Conservation (phyloP, 2,329 filamentous ascomycete genomes). For the Colletotrichum sp. region DNA sequence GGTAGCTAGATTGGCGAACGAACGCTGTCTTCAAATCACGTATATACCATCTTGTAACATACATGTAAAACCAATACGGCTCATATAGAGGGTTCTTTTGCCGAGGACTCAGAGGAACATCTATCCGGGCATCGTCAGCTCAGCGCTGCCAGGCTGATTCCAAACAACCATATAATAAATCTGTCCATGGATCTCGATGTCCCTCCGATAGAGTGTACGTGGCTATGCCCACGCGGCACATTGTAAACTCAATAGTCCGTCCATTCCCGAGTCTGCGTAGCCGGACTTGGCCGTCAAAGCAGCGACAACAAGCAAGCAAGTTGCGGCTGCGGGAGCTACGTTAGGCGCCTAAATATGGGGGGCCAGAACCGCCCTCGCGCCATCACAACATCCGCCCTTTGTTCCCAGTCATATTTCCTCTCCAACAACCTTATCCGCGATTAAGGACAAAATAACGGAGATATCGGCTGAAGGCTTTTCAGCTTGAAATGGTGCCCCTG, state of each 20-base stretch:
- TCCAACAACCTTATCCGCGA: background rate
- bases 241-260: background rate
- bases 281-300: background rate
- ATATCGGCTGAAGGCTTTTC: background rate
- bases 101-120: background rate
- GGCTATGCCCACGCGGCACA: background rate
- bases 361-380: background rate
- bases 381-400: background rate
- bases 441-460: background rate
- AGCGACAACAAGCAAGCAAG: background rate
- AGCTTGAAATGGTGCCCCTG: background rate
- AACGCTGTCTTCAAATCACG: background rate
- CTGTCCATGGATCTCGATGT: background rate
- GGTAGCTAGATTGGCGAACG: background rate
- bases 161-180: background rate
- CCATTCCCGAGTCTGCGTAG: background rate
- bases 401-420: background rate
- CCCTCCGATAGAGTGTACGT: background rate
- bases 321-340: background rate
- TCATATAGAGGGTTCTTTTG: background rate
- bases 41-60: background rate
- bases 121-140: background rate
- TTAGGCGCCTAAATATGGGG: background rate
- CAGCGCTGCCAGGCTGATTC: background rate
- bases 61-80: background rate